Evolutionary conservation across 805 yeast genomes (phyloP).

Genomic region (Schwanniomyces occidentalis): DNA sequence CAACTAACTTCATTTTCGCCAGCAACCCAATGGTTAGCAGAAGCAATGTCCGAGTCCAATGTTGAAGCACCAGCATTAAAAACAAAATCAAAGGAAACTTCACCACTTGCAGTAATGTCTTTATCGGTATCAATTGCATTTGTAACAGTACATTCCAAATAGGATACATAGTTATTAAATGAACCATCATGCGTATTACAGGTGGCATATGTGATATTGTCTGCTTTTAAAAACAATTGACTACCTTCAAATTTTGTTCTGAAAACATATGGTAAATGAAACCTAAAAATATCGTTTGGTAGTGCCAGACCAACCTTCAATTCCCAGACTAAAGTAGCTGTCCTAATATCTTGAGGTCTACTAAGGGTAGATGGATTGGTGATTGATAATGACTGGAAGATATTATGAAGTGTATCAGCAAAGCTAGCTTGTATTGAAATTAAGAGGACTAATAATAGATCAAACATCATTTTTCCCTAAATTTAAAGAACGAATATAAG

Average conservation of each 20-base stretch:
- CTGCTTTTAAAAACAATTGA: constrained; percentile 11
- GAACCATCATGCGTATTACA: constrained; percentile 13
- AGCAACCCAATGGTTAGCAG: constrained; percentile 9
- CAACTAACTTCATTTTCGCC: constrained; percentile 10
- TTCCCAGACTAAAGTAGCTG: constrained; percentile 15
- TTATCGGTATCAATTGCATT: constrained; percentile 1
- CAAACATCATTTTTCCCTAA: not conserved
- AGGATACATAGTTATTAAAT: constrained; percentile 5
- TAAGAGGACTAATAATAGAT: constrained; percentile 1
- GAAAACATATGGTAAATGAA: constrained; percentile 16
- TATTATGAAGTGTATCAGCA: constrained; percentile 7
- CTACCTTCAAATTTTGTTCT: constrained; percentile 13
- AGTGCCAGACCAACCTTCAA: constrained; percentile 5
- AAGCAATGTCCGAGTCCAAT: constrained; percentile 9
- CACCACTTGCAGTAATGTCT: constrained; percentile 8
- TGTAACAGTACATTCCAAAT: constrained; percentile 11
- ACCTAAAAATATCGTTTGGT: constrained; percentile 11
- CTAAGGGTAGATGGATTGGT: constrained; percentile 7
- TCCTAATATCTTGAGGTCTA: constrained; percentile 19
- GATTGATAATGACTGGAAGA: constrained; percentile 10
- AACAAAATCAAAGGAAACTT: constrained; percentile 14
- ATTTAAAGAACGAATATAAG: too few relatives aligned
- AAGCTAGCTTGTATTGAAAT: constrained; percentile 3
- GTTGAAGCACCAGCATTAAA: constrained; percentile 21
- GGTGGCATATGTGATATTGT: constrained; percentile 8